Evolutionary conservation across 495 filamentous ascomycete species (phyloP).

Genomic region (Xylaria longipes): DNA sequence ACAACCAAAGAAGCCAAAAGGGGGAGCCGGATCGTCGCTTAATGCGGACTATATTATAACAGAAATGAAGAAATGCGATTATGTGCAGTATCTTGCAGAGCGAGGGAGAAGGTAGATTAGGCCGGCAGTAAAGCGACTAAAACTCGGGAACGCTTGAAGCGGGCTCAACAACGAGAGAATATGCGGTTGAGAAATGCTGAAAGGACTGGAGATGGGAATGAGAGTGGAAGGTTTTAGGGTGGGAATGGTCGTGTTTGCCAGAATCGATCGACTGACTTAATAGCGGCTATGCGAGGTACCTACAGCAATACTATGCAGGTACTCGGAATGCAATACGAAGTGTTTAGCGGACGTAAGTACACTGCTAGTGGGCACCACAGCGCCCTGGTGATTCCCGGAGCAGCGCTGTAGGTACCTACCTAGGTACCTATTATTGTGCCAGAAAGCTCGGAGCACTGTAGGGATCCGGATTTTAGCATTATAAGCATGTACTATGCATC

Average conservation of each 20-base stretch:
- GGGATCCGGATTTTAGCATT: constrained; percentile 13
- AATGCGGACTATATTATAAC: constrained; percentile 13
- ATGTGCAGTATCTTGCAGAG: constrained; percentile 19
- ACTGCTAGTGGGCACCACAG: neutral
- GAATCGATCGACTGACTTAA: constrained; percentile 15
- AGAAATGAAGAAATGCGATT: constrained; percentile 15
- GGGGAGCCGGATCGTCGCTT: constrained; percentile 11
- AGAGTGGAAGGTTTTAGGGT: constrained; percentile 19
- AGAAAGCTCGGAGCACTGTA: constrained; percentile 13
- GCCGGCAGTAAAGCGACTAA: constrained; percentile 7
- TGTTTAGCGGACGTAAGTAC: neutral
- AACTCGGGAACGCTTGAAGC: constrained; percentile 18
- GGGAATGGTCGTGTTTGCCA: constrained; percentile 22
- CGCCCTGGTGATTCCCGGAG: neutral
- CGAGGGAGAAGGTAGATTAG: constrained; percentile 17
- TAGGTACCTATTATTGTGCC: neutral
- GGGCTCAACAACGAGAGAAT: constrained; percentile 18
- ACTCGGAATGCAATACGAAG: neutral
- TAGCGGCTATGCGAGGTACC: constrained; percentile 15
- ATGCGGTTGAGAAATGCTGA: constrained; percentile 26
- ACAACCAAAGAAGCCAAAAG: constrained; percentile 26
- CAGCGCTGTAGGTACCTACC: neutral
- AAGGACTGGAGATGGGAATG: constrained; percentile 23
- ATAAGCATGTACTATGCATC: neutral
- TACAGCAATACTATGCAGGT: no score